A percentile compares a stretch with the other conserved stretches of the same genome.
These are phyloP conservation scores for Magnaporthiopsis poae DNA, from an alignment of 2,329 filamentous ascomycete species.

Conservation along the genomic window DNA sequence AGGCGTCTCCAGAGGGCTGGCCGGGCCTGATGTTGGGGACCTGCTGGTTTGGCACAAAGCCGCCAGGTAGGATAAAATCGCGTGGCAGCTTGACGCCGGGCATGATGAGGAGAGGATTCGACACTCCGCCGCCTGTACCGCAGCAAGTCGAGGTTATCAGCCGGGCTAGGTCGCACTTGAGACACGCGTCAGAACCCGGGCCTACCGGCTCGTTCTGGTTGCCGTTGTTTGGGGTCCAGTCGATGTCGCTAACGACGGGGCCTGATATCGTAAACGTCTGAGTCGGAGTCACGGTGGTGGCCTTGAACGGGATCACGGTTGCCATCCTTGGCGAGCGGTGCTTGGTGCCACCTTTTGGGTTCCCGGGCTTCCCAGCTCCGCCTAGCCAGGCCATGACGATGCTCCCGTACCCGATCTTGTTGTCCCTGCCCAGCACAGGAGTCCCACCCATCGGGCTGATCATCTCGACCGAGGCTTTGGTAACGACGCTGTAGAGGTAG, in stretches of 20 bases:
- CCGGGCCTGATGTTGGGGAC: background rate
- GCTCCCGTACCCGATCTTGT: background rate
- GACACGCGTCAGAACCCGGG: background rate
- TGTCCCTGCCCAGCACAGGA: background rate
- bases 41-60: background rate
- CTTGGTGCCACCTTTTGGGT: background rate
- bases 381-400: conserved; percentile 1
- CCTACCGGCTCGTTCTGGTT: conserved; percentile 1
- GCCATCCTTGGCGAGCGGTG: background rate
- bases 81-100: background rate
- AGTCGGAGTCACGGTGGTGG: background rate
- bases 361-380: background rate
- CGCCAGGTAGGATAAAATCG: background rate
- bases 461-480: conserved; percentile 9
- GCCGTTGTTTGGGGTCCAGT: background rate
- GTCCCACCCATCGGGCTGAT: background rate
- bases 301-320: conserved; percentile 3
- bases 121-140: background rate
- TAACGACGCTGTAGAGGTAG: conserved; percentile 10
- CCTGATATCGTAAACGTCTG: background rate
- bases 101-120: background rate
- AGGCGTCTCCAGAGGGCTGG: background rate
- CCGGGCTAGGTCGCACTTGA: background rate
- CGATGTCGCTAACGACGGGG: background rate
- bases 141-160: background rate